Evolutionary conservation across 2,329 filamentous ascomycete genomes (phyloP).

Genomic region (Venturia carpophila): DNA sequence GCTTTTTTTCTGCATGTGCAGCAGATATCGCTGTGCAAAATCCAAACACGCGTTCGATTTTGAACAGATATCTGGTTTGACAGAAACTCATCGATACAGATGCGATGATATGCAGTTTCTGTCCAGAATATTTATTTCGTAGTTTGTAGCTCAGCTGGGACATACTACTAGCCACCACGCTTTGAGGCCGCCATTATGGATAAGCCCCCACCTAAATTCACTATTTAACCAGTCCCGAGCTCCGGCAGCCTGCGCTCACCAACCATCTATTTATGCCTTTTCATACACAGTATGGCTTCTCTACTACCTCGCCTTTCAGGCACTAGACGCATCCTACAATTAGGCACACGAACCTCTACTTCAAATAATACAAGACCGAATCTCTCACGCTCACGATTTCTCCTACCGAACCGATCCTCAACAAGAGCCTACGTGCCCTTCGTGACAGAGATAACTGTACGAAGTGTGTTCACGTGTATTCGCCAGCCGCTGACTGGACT

Average conservation of each 20-base stretch:
- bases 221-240: background rate
- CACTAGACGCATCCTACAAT: background rate
- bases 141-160: too few relatives aligned
- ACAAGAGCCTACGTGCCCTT: constrained; percentile 29
- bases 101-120: too few relatives aligned
- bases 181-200: constrained; percentile 4
- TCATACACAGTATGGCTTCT: background rate
- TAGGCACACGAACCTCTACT: background rate
- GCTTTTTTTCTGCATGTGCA: too few relatives aligned
- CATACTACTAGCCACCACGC: too few relatives aligned
- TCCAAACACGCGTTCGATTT: too few relatives aligned
- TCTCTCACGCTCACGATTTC: background rate
- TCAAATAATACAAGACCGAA: background rate
- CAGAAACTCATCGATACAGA: too few relatives aligned
- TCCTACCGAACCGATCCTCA: background rate
- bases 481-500: constrained; percentile 27
- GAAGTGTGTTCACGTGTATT: constrained; percentile 19
- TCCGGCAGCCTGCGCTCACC: too few relatives aligned
- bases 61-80: too few relatives aligned
- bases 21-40: too few relatives aligned
- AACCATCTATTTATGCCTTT: background rate
- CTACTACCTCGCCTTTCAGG: background rate
- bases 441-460: constrained; percentile 43
- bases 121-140: too few relatives aligned
- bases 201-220: background rate